These are phyloP conservation scores for Fusarium sp. DNA, from an alignment of 2,329 filamentous ascomycete species.

Conservation along the genomic window DNA sequence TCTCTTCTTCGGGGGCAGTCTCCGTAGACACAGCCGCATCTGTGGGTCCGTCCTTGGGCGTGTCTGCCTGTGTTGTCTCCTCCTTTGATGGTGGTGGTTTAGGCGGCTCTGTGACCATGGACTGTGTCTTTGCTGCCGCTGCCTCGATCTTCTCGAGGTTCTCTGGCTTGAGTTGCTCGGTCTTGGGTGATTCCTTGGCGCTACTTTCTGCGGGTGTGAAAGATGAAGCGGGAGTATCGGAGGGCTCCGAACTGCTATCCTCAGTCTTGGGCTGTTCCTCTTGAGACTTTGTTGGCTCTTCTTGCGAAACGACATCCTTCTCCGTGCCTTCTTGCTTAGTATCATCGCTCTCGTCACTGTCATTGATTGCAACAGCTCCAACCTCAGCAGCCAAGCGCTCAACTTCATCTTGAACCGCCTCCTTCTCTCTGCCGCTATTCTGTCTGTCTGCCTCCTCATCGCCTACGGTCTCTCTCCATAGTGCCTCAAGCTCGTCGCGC, in stretches of 20 bases:
- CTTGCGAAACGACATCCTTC: neutral
- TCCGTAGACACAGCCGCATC: neutral
- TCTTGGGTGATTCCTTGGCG: slow-evolving; percentile 1
- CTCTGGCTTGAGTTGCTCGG: slow-evolving; percentile 11
- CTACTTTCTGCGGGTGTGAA: neutral
- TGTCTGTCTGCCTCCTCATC: slow-evolving; percentile 66
- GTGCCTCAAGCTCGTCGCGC: slow-evolving; percentile 80
- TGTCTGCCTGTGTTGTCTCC: neutral
- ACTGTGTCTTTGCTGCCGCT: slow-evolving; percentile 2
- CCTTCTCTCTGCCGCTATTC: slow-evolving; percentile 48
- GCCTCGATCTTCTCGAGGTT: neutral
- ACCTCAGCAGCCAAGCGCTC: slow-evolving; percentile 53
- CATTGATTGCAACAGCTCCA: slow-evolving; percentile 49
- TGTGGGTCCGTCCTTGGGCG: neutral
- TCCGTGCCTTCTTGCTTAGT: neutral
- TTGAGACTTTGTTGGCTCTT: neutral
- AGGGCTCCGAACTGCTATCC: neutral
- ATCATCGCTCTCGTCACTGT: slow-evolving; percentile 37
- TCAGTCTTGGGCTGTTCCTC: slow-evolving; percentile 5
- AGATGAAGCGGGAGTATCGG: neutral
- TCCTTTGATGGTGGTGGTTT: neutral
- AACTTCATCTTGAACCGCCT: slow-evolving; percentile 59
- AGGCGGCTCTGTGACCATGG: neutral
- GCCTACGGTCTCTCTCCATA: slow-evolving; percentile 78
- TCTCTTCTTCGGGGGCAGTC: slow-evolving; percentile 1